Evolutionary conservation across 2,329 filamentous ascomycete species (phyloP).

Genomic region (Chaetoscypha palmicola): DNA sequence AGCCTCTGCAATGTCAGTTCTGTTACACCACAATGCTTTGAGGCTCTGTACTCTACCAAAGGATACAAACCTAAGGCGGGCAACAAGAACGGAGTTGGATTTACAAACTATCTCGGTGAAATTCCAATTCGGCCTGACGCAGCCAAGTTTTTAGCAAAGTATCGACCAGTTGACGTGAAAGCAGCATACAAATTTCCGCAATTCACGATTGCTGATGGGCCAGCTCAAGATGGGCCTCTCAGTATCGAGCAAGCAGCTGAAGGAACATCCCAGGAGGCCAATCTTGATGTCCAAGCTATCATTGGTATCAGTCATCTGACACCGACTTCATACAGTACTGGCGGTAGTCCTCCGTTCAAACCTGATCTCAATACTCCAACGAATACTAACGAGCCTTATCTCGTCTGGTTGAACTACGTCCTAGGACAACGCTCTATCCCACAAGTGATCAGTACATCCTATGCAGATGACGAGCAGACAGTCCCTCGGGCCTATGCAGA

Average conservation of each 20-base stretch:
- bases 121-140: slow-evolving; percentile 19
- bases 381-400: slow-evolving; percentile 45
- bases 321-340: slow-evolving; percentile 47
- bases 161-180: slow-evolving; percentile 10
- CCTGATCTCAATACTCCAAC: slow-evolving; percentile 33
- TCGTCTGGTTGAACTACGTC: slow-evolving; percentile 47
- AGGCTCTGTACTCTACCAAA: slow-evolving; percentile 19
- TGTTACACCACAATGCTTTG: slow-evolving; percentile 21
- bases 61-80: slow-evolving; percentile 17
- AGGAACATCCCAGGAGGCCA: slow-evolving; percentile 38
- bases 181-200: slow-evolving; percentile 1
- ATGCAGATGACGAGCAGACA: slow-evolving; percentile 50
- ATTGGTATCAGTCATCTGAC: slow-evolving; percentile 46
- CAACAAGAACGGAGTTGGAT: slow-evolving; percentile 18
- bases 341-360: slow-evolving; percentile 45
- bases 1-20: slow-evolving; percentile 55
- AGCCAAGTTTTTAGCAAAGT: slow-evolving; percentile 17
- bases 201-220: slow-evolving; percentile 8
- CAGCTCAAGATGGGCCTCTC: slow-evolving; percentile 5
- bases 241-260: slow-evolving; percentile 3
- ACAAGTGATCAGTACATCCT: slow-evolving; percentile 51
- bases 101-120: slow-evolving; percentile 24
- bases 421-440: slow-evolving; percentile 46
- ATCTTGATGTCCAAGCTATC: slow-evolving; percentile 50
- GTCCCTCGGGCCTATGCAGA: slow-evolving; percentile 38